These are phyloP conservation scores for Zelonia costaricensis DNA, from an alignment of 208 protist species.

Conservation along the genomic window DNA sequence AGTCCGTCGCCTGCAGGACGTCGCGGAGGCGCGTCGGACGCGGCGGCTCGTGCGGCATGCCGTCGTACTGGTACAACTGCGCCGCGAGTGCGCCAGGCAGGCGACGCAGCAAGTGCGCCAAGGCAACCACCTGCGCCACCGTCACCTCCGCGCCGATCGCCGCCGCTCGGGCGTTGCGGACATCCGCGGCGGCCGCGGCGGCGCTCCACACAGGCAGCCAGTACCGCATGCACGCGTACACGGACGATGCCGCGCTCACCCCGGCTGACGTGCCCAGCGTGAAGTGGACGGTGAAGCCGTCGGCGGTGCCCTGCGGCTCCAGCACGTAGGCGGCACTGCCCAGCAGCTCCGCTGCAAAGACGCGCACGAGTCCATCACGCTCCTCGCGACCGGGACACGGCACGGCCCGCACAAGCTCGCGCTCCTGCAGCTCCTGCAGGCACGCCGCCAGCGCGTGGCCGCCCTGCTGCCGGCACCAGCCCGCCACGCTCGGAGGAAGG, in stretches of 20 bases:
- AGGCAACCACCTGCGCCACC: constrained; percentile 41
- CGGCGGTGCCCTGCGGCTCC: constrained; percentile 11
- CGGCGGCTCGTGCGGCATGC: constrained; percentile 5
- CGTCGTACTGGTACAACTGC: constrained; percentile 45
- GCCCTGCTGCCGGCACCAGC: constrained; percentile 42
- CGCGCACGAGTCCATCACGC: constrained; percentile 13
- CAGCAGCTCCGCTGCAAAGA: constrained; percentile 20
- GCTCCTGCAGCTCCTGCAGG: constrained; percentile 41
- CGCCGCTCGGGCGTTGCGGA: background rate
- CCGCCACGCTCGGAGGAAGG: constrained; percentile 54
- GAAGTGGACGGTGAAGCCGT: constrained; percentile 22
- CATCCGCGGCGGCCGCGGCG: background rate
- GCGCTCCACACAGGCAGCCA: constrained; percentile 46
- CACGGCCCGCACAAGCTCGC: constrained; percentile 38
- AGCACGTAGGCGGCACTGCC: constrained; percentile 27
- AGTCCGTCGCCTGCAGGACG: too few relatives aligned
- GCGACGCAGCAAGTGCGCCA: constrained; percentile 42
- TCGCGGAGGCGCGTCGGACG: constrained; percentile 2
- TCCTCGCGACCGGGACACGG: background rate
- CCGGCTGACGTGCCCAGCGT: constrained; percentile 13
- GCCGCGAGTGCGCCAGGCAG: constrained; percentile 37
- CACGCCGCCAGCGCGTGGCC: constrained; percentile 39
- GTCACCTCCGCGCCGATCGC: constrained; percentile 37
- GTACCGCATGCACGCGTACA: constrained; percentile 69
- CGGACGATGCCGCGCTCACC: constrained; percentile 15